phyloP scores from a whole-genome alignment of 192 early-diverging fungal genomes.

The Backusella circina region DNA sequence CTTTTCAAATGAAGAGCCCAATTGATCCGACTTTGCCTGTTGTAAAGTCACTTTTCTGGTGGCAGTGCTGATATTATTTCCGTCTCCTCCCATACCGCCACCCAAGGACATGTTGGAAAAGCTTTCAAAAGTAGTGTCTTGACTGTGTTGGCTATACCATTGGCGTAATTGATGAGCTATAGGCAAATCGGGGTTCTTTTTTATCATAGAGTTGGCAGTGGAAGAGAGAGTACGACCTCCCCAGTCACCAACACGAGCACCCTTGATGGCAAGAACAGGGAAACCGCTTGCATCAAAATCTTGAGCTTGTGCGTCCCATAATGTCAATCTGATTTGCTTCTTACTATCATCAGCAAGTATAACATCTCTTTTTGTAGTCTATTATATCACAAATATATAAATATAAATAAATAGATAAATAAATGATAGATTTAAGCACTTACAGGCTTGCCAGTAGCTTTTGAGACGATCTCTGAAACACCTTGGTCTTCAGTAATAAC shows the following conservation, averaged over 20 bases:
- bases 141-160: slow-evolving; percentile 53
- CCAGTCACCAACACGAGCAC: slow-evolving; percentile 84
- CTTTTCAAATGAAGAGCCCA: slow-evolving; percentile 19
- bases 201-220: slow-evolving; percentile 40
- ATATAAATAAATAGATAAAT: not conserved
- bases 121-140: slow-evolving; percentile 3
- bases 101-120: slow-evolving; percentile 34
- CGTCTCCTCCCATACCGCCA: not conserved
- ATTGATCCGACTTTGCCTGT: not conserved
- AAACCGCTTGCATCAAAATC: slow-evolving; percentile 44
- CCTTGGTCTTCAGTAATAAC: slow-evolving; percentile 65
- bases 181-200: slow-evolving; percentile 71
- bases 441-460: slow-evolving; percentile 55
- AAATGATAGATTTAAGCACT: slow-evolving; percentile 5
- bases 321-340: slow-evolving; percentile 69
- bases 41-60: not conserved
- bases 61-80: too few species aligned
- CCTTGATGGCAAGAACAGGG: slow-evolving; percentile 82
- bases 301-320: slow-evolving; percentile 87
- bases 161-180: slow-evolving; percentile 69
- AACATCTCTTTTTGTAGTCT: slow-evolving; percentile 82
- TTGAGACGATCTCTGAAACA: slow-evolving; percentile 55
- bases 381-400: slow-evolving; percentile 10
- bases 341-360: slow-evolving; percentile 72
- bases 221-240: slow-evolving; percentile 65